These are phyloP conservation scores for Ambrosia trifida DNA, from an alignment of 129 eudicot genomes.

Conservation along the genomic window DNA sequence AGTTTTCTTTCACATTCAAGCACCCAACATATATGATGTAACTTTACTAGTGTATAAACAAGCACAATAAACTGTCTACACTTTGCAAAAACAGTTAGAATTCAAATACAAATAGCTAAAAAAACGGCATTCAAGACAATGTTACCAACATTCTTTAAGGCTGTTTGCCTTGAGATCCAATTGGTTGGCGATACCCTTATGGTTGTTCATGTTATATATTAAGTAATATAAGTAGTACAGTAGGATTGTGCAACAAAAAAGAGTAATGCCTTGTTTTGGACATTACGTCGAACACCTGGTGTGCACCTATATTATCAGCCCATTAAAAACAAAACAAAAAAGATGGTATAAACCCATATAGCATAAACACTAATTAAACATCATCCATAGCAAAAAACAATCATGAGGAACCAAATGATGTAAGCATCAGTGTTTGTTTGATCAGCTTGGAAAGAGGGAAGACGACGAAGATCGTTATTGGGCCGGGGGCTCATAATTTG, in stretches of 20 bases:
- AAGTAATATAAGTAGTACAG: too few species aligned
- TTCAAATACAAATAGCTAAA: too few species aligned
- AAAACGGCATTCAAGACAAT: too few species aligned
- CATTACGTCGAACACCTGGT: constrained; percentile 3
- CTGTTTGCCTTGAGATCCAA: too few species aligned
- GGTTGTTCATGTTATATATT: too few species aligned
- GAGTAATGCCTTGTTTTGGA: background rate
- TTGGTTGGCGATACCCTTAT: too few species aligned
- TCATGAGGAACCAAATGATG: background rate
- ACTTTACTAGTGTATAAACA: too few species aligned
- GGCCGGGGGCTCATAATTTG: background rate
- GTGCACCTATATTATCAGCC: background rate
- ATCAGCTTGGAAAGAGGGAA: too few species aligned
- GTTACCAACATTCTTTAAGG: too few species aligned
- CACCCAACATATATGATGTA: background rate
- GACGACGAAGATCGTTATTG: background rate
- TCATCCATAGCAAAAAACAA: background rate
- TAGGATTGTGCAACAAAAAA: background rate
- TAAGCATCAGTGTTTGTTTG: too few species aligned
- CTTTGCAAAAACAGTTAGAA: too few species aligned
- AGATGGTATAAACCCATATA: background rate
- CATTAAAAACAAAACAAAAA: background rate
- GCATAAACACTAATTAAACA: background rate
- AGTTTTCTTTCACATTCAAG: constrained; percentile 21
- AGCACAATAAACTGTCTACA: too few species aligned